Conservation (phyloP, 768 basidiomycete genomes). For the Neoboletus subvelutipes region DNA sequence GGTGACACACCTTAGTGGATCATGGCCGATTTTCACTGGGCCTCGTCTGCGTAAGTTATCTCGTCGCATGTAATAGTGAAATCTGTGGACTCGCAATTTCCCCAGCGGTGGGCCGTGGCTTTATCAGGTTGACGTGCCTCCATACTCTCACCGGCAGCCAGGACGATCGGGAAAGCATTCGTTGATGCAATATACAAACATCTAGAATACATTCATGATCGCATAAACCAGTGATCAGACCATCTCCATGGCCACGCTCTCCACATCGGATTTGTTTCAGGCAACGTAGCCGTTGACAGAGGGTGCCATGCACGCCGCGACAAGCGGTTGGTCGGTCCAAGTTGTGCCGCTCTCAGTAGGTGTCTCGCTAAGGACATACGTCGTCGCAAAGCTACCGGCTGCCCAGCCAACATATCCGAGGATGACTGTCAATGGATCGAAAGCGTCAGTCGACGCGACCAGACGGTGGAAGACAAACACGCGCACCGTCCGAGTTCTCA, state of each 20-base stretch:
- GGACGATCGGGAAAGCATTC: neutral
- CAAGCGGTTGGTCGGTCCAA: constrained; percentile 2
- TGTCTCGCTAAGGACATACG: constrained; percentile 11
- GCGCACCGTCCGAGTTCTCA: constrained; percentile 14
- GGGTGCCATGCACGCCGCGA: neutral
- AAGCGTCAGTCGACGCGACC: neutral
- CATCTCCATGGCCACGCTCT: neutral
- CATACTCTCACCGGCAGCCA: neutral
- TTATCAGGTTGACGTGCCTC: neutral
- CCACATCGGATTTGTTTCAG: neutral
- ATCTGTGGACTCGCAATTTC: no score
- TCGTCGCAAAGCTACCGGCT: constrained; percentile 9
- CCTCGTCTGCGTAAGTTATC: no score
- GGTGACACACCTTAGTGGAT: no score
- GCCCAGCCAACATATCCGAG: constrained; percentile 14
- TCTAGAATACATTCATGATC: no score
- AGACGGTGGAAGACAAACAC: neutral
- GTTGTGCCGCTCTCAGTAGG: neutral
- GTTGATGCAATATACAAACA: neutral
- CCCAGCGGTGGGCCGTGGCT: no score
- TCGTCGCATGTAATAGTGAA: no score
- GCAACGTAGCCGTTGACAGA: neutral
- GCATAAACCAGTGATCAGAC: neutral
- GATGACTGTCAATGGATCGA: neutral
- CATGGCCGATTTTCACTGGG: no score